phyloP scores from a whole-genome alignment of 179 eudicot species.

The Silene vulgaris region DNA sequence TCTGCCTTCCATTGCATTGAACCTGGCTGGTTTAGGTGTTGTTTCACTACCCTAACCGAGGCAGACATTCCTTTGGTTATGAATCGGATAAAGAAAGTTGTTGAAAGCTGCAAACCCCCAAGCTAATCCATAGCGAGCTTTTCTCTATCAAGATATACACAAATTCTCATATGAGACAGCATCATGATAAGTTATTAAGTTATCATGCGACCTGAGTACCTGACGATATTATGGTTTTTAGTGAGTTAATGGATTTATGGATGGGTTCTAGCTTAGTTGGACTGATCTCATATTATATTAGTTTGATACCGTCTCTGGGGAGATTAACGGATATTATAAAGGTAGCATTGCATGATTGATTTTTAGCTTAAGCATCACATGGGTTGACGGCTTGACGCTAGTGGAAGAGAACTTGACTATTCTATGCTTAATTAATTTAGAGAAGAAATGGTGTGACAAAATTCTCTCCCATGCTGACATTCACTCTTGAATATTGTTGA shows the following conservation, averaged over 20 bases:
- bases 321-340: neutral
- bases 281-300: neutral
- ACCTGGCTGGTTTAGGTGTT: slow-evolving; percentile 94
- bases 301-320: neutral
- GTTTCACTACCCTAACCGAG: slow-evolving; percentile 57
- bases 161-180: neutral
- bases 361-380: neutral
- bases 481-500: neutral
- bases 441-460: neutral
- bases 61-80: slow-evolving; percentile 58
- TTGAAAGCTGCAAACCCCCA: slow-evolving; percentile 14
- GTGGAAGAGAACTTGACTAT: neutral
- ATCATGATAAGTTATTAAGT: neutral
- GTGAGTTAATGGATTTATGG: neutral
- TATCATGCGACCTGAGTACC: neutral
- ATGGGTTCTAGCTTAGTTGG: neutral
- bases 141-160: neutral
- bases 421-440: neutral
- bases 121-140: neutral
- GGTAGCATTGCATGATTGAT: neutral
- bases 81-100: slow-evolving; percentile 32
- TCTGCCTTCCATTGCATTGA: slow-evolving; percentile 78
- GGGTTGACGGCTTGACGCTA: neutral
- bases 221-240: too few relatives aligned
- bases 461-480: neutral